Evolutionary conservation across 2,329 filamentous ascomycete species (phyloP), one percentile per base, ranked within the genome.

Genomic region (Xylariaceae sp.): DNA sequence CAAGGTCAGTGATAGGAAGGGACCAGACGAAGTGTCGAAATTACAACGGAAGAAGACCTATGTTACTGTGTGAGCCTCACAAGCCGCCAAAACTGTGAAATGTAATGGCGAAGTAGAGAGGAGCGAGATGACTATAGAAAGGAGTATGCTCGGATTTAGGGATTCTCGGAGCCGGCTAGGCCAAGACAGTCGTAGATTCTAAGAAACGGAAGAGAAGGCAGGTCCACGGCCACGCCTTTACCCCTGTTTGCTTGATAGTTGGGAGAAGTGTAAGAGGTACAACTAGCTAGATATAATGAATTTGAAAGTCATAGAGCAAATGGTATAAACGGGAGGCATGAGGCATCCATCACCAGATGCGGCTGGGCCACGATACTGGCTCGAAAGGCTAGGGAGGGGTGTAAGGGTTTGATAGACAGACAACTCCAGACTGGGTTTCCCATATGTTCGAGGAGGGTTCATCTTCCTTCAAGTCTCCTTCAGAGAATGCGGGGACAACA

Each of bases 101-200:
- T 24, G 21, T 4, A 26, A 49, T 17, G 47, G 34, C 19, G 11
- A 21, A 24, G 8, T 28, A 29, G 19, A 40, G 50, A 28, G 3
- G 23, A 40, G 39, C 23, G 34, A 56, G 8, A 12, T 19, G 31
- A 9, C 8, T n/a, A 29, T 26, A 41, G 11, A 33, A 34, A 26
- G 28, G 26, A 24, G 28, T 8, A 29, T 34, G 36, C 31, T 48
- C 52, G 36, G 47, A 40, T 48, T 47, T 52, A 51, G 37, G 40
- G 28, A 19, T 21, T 12, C 46, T 41, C 41, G 46, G 46, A 51
- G 56, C 40, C 37, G 41, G 55, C n/a, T 34, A 40, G 37, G 24
- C 17, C 24, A 17, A 28, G 23, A 47, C 44, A 24, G 28, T 14
- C 23, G 12, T 19, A 21, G 12, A 14, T 37, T 31, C 12, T 41